Percentiles rank a stretch among this genome's conserved stretches.
phyloP scores from a whole-genome alignment of 2,329 filamentous ascomycete genomes.

The Plectosphaerella plurivora region DNA sequence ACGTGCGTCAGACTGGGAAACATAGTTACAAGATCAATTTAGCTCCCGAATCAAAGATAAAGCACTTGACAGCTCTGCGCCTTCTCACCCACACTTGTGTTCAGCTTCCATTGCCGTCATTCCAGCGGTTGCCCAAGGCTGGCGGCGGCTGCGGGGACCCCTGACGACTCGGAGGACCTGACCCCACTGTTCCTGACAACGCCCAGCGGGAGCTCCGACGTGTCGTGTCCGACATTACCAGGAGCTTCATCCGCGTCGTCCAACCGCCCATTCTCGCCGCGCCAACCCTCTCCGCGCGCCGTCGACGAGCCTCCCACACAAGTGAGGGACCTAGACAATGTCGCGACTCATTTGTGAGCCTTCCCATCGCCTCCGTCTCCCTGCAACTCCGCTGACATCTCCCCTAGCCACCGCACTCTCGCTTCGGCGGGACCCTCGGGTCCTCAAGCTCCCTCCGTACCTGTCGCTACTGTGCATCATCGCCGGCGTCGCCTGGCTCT shows the following conservation, averaged over 20 bases:
- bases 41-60: too few relatives aligned
- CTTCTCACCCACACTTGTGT: too few relatives aligned
- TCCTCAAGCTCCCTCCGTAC: constrained; percentile 82
- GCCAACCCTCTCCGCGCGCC: not conserved
- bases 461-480: constrained; percentile 80
- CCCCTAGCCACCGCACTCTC: constrained; percentile 55
- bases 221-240: not conserved
- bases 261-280: not conserved
- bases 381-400: not conserved
- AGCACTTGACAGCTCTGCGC: too few relatives aligned
- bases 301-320: not conserved
- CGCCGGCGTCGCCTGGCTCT: constrained; percentile 83
- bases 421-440: constrained; percentile 73
- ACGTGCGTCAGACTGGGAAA: too few relatives aligned
- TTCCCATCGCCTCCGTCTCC: not conserved
- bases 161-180: too few relatives aligned
- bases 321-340: constrained; percentile 27
- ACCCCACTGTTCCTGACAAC: not conserved
- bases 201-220: not conserved
- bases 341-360: constrained; percentile 50
- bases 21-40: too few relatives aligned
- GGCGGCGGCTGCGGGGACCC: not conserved
- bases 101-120: not conserved
- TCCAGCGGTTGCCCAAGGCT: not conserved
- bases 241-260: not conserved